Evolutionary conservation across 192 early-diverging fungal species (phyloP), one percentile per base, ranked within the genome.

Genomic region (Coemansia umbellata): DNA sequence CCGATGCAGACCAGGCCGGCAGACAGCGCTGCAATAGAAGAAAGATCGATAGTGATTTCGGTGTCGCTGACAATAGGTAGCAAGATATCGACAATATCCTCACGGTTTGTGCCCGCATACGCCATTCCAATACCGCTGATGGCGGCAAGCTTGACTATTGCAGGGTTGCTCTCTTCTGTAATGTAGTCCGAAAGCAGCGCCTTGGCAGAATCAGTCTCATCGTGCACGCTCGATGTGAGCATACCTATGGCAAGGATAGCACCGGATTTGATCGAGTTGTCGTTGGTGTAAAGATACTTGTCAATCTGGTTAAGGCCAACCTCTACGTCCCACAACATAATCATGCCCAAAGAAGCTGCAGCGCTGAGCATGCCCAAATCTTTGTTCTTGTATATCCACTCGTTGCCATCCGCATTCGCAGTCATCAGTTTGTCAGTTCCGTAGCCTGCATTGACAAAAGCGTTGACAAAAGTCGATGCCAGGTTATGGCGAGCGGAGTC

Each of bases 371-470:
- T 97, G 42, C 89, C 87, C 78, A 92, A 81, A 35, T 97, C 97
- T 78, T 99, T 99, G 81, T 96, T 97, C 76, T 95, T 96, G 82
- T 89, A 95, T 54, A 97, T 93, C 95, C 97, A 97, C 60, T 65
- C 69, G 50, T 78, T 85, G 5, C 86, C 85, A 27, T 88, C 88
- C 26, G 87, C 84, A 54, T 69, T 75, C 8, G 75, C 71, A 10
- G 86, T 79, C 53, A 79, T 82, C 21, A 99, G 83, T 75, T 94
- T 97, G 60, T 99, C 97, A 5, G 80, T 85, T 31, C 92, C 88
- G 70, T 97, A 99, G 10, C 93, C 97, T 31, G 89, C 92, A 66
- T 99, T 99, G 32, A 99, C 91, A 80, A 97, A 99, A 0, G 97
- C 95, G 60, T 97, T 99, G 30, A 99, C 97, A 85, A 97, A 95